These are phyloP conservation scores for Suillus ampliporus DNA, from an alignment of 768 basidiomycete species.

Conservation along the genomic window DNA sequence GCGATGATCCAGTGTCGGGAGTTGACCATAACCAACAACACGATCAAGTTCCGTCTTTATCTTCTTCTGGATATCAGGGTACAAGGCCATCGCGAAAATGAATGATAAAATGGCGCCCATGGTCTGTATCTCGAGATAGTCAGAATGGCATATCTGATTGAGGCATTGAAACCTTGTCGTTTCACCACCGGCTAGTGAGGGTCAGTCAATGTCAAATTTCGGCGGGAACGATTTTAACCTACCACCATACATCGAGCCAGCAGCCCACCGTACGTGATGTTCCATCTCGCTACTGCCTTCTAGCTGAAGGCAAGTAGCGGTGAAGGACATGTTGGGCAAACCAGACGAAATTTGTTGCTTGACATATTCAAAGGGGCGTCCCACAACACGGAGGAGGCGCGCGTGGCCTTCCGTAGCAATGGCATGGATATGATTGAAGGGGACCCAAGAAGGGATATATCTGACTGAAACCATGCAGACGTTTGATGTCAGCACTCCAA, in stretches of 20 bases:
- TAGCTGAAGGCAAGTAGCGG: slow-evolving; percentile 1
- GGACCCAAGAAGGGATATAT: slow-evolving; percentile 24
- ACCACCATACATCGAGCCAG: slow-evolving; percentile 17
- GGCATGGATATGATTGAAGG: slow-evolving; percentile 16
- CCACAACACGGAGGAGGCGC: background rate
- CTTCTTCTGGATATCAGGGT: slow-evolving; percentile 3
- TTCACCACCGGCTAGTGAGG: slow-evolving; percentile 7
- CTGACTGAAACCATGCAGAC: slow-evolving; percentile 20
- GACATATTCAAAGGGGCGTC: slow-evolving; percentile 12
- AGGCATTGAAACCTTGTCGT: background rate
- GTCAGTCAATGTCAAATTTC: background rate
- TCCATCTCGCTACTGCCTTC: slow-evolving; percentile 4
- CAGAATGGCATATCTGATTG: background rate
- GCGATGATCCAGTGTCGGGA: slow-evolving; percentile 34
- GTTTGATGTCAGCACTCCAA: background rate
- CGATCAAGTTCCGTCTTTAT: slow-evolving; percentile 38
- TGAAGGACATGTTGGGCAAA: slow-evolving; percentile 5
- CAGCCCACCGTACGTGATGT: slow-evolving; percentile 13
- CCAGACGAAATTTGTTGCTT: background rate
- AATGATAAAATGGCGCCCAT: slow-evolving; percentile 8
- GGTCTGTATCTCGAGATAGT: slow-evolving; percentile 5
- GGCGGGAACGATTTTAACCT: background rate
- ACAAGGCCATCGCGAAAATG: slow-evolving; percentile 13
- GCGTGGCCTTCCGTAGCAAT: slow-evolving; percentile 1
- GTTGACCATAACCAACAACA: slow-evolving; percentile 35